Evolutionary conservation across 2,329 filamentous ascomycete genomes (phyloP), one percentile per base, ranked within the genome.

Genomic region (Epichloe sp.): DNA sequence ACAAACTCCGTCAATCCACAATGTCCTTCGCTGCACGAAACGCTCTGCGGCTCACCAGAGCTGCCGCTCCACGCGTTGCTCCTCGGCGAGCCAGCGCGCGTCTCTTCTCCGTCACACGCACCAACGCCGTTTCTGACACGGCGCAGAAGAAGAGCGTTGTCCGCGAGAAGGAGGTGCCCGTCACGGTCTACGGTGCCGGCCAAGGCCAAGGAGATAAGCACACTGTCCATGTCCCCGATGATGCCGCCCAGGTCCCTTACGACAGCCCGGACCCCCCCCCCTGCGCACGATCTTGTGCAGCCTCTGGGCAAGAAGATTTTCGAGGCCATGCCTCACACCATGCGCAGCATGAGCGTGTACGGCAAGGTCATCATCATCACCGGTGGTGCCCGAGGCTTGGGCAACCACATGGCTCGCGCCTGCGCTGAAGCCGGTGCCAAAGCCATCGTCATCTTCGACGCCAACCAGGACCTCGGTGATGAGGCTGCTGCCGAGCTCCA

Each of bases 341-440:
- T 88, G 68, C 75, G 80, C 68, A 83, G 77, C 67, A 83, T 86
- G 75, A 80, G 75, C 49, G 74, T 87, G 54, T 78, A 77, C 64
- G 82, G 74, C 63, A 87, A 87, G 75, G 78, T 83, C 51, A 82
- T 86, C 57, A 75, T 88, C 57, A 68, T 88, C 59, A 88, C 85
- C 63, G 85, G 84, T 62, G 86, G 83, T 65, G 86, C 84, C 55
- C 83, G 85, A 60, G 85, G 86, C 62, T 74, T 90, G 5, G 86
- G 86, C 47, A 86, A 86, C 75, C 76, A 84, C 71, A 89, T 89
- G 82, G 85, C 85, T 46, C 80, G 83, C 54, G 86, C 84, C 51
- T 83, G 86, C 56, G 81, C 83, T 47, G 85, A 90, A 70, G 85
- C 83, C 49, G 85, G 86, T 53, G 82, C 84, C 47, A 82, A 83